phyloP scores from a whole-genome alignment of 345 rosid genomes.

The Arabidopsis suecica region DNA sequence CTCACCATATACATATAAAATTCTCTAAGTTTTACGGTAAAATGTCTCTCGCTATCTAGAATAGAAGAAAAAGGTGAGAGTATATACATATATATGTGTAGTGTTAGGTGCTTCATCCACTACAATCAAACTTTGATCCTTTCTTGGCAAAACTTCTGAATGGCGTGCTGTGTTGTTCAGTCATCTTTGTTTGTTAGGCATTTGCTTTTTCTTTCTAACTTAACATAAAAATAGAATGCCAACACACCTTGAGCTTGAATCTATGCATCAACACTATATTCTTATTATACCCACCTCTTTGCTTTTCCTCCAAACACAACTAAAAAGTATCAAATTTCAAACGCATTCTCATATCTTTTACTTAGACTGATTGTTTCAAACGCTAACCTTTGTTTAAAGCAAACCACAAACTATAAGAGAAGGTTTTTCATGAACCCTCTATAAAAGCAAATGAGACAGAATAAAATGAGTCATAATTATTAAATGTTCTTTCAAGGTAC shows the following conservation, averaged over 20 bases:
- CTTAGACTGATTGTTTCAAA: background rate
- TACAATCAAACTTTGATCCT: constrained; percentile 6
- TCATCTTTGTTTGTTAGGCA: constrained; percentile 21
- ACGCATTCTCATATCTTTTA: background rate
- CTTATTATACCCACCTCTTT: background rate
- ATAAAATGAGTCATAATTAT: constrained; percentile 14
- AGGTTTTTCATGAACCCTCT: constrained; percentile 1
- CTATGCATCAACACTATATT: background rate
- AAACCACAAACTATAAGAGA: background rate
- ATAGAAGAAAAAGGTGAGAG: background rate
- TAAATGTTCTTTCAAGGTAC: constrained; percentile 21
- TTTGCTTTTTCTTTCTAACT: constrained; percentile 3
- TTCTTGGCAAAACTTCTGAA: constrained; percentile 20
- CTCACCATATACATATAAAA: constrained; percentile 1
- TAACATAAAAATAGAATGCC: constrained; percentile 4
- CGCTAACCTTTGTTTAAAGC: constrained; percentile 11
- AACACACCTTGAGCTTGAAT: constrained; percentile 6
- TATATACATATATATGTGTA: constrained; percentile 22
- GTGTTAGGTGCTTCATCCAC: constrained; percentile 36
- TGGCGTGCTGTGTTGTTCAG: constrained; percentile 26
- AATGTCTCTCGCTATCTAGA: background rate
- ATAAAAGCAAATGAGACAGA: constrained; percentile 10
- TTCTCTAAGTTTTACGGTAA: background rate
- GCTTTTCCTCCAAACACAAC: background rate
- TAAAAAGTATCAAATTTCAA: background rate